A percentile compares a stretch with the other conserved stretches of the same genome.
Conservation (phyloP, 345 rosid genomes). For the Salix brachista region DNA sequence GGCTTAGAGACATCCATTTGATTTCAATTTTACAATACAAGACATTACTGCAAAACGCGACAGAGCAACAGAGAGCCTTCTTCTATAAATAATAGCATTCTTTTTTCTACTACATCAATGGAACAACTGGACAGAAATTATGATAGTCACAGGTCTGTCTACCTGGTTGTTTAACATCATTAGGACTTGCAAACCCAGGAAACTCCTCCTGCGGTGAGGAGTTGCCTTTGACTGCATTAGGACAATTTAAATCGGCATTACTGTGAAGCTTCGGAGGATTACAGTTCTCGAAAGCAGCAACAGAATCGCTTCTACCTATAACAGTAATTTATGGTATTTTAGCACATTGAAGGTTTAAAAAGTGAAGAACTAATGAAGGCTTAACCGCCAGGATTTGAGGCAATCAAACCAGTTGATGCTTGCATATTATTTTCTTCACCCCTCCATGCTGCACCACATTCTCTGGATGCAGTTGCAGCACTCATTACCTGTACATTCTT, state of each 20-base stretch:
- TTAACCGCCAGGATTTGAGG: conserved; percentile 29
- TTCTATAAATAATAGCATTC: not conserved
- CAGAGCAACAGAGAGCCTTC: not conserved
- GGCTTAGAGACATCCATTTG: not conserved
- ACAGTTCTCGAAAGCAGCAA: conserved; percentile 29
- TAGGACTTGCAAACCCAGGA: conserved; percentile 68
- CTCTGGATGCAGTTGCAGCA: conserved; percentile 35
- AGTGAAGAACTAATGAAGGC: conserved; percentile 2
- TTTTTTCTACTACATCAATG: not conserved
- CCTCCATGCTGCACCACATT: conserved; percentile 39
- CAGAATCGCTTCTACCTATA: conserved; percentile 44
- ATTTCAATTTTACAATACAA: conserved; percentile 1
- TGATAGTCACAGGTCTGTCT: not conserved
- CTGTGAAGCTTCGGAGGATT: conserved; percentile 29
- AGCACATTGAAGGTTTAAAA: conserved; percentile 1
- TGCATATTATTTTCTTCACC: conserved; percentile 46
- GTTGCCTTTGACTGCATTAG: conserved; percentile 36
- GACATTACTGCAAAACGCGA: not conserved
- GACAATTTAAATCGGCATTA: conserved; percentile 30
- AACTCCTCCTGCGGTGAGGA: conserved; percentile 55
- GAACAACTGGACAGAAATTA: conserved; percentile 9
- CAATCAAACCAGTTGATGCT: conserved; percentile 37
- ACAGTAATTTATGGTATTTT: conserved; percentile 16
- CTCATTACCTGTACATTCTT: conserved; percentile 44
- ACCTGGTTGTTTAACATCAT: conserved; percentile 60